A percentile compares a stretch with the other conserved stretches of the same genome.
These are phyloP conservation scores for Kurtzmaniella cleridarum DNA, from an alignment of 805 yeast genomes.

Conservation along the genomic window DNA sequence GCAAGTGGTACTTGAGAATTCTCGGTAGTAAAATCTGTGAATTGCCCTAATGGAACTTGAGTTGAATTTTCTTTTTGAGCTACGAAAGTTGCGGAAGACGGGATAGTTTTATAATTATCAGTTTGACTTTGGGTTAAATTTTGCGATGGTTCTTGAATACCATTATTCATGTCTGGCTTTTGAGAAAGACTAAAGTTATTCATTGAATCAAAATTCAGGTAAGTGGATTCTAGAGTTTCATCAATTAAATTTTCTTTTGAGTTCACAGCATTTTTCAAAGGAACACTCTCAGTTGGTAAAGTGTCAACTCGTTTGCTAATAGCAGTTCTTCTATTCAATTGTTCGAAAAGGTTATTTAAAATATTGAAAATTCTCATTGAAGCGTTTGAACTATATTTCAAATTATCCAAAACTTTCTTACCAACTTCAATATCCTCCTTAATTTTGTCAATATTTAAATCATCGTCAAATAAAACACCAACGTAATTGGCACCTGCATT, in stretches of 20 bases:
- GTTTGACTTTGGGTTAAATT: neutral
- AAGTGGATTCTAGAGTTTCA: slow-evolving; percentile 17
- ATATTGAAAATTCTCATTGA: slow-evolving; percentile 77
- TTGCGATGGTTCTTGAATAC: slow-evolving; percentile 1
- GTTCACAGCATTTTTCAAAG: neutral
- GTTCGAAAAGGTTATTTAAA: slow-evolving; percentile 74
- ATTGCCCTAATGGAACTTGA: neutral
- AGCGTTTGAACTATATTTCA: slow-evolving; percentile 72
- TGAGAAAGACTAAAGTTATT: slow-evolving; percentile 14
- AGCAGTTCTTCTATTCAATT: slow-evolving; percentile 68
- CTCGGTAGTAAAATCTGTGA: too few relatives aligned
- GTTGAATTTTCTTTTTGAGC: neutral
- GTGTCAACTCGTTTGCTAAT: slow-evolving; percentile 16
- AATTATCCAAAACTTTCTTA: slow-evolving; percentile 59
- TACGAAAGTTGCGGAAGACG: neutral
- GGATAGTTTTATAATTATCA: slow-evolving; percentile 1
- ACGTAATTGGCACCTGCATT: slow-evolving; percentile 29
- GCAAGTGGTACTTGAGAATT: slow-evolving; percentile 3
- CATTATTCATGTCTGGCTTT: neutral
- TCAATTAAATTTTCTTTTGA: slow-evolving; percentile 9
- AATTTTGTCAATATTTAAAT: slow-evolving; percentile 50
- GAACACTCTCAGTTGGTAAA: neutral
- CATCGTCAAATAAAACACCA: slow-evolving; percentile 42
- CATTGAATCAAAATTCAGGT: slow-evolving; percentile 24
- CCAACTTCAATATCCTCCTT: slow-evolving; percentile 79